These are phyloP conservation scores for Meyerozyma sp. DNA, from an alignment of 1,139 yeast species.

Conservation along the genomic window DNA sequence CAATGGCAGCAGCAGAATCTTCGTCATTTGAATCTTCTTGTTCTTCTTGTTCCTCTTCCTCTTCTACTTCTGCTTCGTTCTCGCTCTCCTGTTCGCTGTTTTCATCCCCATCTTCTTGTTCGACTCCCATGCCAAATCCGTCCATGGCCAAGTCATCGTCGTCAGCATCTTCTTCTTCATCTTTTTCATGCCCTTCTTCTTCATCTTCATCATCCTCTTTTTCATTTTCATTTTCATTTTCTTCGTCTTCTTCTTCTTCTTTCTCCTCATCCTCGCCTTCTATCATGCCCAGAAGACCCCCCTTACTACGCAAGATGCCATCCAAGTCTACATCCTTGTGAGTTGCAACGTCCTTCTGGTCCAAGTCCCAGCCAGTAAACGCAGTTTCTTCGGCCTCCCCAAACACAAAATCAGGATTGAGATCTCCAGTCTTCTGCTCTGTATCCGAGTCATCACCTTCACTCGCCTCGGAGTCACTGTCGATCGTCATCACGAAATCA, in stretches of 20 bases:
- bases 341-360: slow-evolving; percentile 8
- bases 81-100: slow-evolving; percentile 22
- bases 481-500: slow-evolving; percentile 30
- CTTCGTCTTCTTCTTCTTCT: slow-evolving; percentile 18
- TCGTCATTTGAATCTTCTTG: slow-evolving; percentile 29
- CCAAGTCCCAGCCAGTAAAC: slow-evolving; percentile 81
- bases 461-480: slow-evolving; percentile 72
- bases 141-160: slow-evolving; percentile 62
- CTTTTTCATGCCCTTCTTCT: slow-evolving; percentile 17
- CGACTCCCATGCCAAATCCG: slow-evolving; percentile 69
- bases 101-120: slow-evolving; percentile 11
- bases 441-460: slow-evolving; percentile 22
- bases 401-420: slow-evolving; percentile 70
- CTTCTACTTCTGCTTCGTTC: slow-evolving; percentile 20
- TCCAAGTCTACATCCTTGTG: slow-evolving; percentile 79
- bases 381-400: slow-evolving; percentile 39
- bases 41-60: slow-evolving; percentile 19
- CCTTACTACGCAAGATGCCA: slow-evolving; percentile 74
- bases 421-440: slow-evolving; percentile 41
- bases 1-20: slow-evolving; percentile 70
- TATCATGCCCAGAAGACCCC: slow-evolving; percentile 60
- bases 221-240: slow-evolving; percentile 20
- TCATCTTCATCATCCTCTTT: slow-evolving; percentile 40
- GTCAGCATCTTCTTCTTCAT: slow-evolving; percentile 24
- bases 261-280: slow-evolving; percentile 23